These are phyloP conservation scores for Saccharomyces kudriavzevii DNA, from an alignment of 805 yeast species.

Conservation along the genomic window DNA sequence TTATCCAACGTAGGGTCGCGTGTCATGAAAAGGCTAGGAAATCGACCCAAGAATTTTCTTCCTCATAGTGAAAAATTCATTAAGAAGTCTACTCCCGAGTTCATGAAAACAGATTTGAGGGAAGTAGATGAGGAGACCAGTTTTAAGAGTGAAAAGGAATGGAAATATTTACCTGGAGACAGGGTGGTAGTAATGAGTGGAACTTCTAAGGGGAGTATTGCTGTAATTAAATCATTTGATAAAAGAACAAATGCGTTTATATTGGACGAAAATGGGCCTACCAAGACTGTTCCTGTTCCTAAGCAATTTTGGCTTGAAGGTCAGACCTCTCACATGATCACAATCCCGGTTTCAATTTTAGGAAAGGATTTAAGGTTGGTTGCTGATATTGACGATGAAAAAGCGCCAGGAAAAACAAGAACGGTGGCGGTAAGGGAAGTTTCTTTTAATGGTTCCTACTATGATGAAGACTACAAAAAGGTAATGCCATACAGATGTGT, in stretches of 20 bases:
- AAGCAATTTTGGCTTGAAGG: slow-evolving; percentile 63
- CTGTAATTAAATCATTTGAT: slow-evolving; percentile 54
- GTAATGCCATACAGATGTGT: slow-evolving; percentile 75
- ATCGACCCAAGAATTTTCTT: slow-evolving; percentile 26
- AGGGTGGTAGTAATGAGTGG: slow-evolving; percentile 68
- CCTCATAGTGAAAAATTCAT: slow-evolving; percentile 27
- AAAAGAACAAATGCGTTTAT: slow-evolving; percentile 54
- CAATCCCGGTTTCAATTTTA: slow-evolving; percentile 57
- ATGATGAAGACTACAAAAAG: slow-evolving; percentile 62
- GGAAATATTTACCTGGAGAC: slow-evolving; percentile 68
- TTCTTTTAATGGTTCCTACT: slow-evolving; percentile 59
- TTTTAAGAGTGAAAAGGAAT: slow-evolving; percentile 39
- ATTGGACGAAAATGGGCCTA: slow-evolving; percentile 61
- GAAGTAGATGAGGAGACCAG: slow-evolving; percentile 27
- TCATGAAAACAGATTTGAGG: slow-evolving; percentile 30
- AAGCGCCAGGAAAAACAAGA: slow-evolving; percentile 44
- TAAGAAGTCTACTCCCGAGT: slow-evolving; percentile 30
- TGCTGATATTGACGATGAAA: slow-evolving; percentile 62
- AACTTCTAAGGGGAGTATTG: slow-evolving; percentile 61
- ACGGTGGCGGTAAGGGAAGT: slow-evolving; percentile 76
- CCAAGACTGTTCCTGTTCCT: slow-evolving; percentile 58
- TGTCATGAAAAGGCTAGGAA: slow-evolving; percentile 26
- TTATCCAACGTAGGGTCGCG: slow-evolving; percentile 34
- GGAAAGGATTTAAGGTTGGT: slow-evolving; percentile 62
- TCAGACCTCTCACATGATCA: slow-evolving; percentile 62